Conservation (phyloP, 1,284 basidiomycete genomes). For the Cryptococcus hybrid region DNA sequence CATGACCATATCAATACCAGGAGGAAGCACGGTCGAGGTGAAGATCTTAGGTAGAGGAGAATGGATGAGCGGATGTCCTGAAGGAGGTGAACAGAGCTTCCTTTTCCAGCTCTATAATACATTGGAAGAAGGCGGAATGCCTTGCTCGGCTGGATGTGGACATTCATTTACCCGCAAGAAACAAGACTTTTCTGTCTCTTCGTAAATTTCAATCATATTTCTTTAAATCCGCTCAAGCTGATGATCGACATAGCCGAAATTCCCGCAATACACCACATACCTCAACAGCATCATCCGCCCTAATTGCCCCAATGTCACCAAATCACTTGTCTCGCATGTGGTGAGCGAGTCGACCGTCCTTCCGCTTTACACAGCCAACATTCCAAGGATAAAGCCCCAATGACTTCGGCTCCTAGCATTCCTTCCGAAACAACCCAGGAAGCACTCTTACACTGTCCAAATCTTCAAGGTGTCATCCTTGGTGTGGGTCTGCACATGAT, state of each 20-base stretch:
- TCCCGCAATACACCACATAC: conserved; percentile 65
- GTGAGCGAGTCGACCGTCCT: conserved; percentile 55
- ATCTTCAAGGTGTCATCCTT: conserved; percentile 71
- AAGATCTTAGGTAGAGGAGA: conserved; percentile 77
- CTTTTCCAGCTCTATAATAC: conserved; percentile 78
- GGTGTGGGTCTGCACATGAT: conserved; percentile 69
- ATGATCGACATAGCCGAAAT: conserved; percentile 58
- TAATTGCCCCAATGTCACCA: conserved; percentile 64
- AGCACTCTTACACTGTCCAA: conserved; percentile 77
- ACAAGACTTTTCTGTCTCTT: conserved; percentile 76
- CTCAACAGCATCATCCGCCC: conserved; percentile 60
- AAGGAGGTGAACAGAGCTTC: conserved; percentile 79
- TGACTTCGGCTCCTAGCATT: neutral
- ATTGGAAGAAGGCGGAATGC: conserved; percentile 61
- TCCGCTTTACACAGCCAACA: neutral
- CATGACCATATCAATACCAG: neutral
- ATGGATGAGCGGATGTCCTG: conserved; percentile 95
- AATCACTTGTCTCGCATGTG: conserved; percentile 78
- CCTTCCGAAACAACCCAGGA: neutral
- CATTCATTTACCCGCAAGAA: conserved; percentile 60
- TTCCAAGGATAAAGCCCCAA: conserved; percentile 5
- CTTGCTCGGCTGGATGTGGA: conserved; percentile 72
- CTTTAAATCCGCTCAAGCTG: neutral
- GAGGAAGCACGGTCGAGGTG: conserved; percentile 20
- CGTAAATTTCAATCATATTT: conserved; percentile 55